These are phyloP conservation scores for Mycena latifolia DNA, from an alignment of 768 basidiomycete genomes.

Conservation along the genomic window DNA sequence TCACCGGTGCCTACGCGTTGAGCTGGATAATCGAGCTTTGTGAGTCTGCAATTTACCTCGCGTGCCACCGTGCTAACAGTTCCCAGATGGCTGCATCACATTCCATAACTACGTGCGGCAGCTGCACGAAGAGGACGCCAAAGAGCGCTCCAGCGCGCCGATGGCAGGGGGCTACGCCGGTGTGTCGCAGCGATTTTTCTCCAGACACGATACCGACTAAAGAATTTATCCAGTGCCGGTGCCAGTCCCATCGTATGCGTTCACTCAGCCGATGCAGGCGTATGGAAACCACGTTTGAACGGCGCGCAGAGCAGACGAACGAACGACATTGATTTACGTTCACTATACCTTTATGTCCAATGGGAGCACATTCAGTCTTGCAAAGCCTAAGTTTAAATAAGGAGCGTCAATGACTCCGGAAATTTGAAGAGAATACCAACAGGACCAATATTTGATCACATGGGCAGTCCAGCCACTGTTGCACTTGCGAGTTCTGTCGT, in stretches of 20 bases:
- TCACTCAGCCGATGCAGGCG: conserved; percentile 26
- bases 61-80: conserved; percentile 20
- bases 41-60: conserved; percentile 46
- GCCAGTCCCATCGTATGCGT: conserved; percentile 25
- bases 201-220: background rate
- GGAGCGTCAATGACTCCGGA: too few species aligned
- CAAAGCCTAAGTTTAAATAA: too few species aligned
- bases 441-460: too few species aligned
- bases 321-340: too few species aligned
- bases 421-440: too few species aligned
- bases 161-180: conserved; percentile 32
- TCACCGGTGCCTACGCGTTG: conserved; percentile 59
- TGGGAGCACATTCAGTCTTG: too few species aligned
- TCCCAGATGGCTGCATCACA: conserved; percentile 63
- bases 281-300: conserved; percentile 16
- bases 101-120: conserved; percentile 66
- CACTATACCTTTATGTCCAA: too few species aligned
- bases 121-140: conserved; percentile 55
- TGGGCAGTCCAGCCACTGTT: too few species aligned
- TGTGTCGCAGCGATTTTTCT: background rate
- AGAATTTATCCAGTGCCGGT: background rate
- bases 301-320: too few species aligned
- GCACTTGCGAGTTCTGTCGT: too few species aligned
- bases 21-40: conserved; percentile 69
- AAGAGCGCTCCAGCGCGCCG: conserved; percentile 35